These are phyloP conservation scores for Sclerotinia trifoliorum DNA, from an alignment of 2,329 filamentous ascomycete genomes.

Conservation along the genomic window DNA sequence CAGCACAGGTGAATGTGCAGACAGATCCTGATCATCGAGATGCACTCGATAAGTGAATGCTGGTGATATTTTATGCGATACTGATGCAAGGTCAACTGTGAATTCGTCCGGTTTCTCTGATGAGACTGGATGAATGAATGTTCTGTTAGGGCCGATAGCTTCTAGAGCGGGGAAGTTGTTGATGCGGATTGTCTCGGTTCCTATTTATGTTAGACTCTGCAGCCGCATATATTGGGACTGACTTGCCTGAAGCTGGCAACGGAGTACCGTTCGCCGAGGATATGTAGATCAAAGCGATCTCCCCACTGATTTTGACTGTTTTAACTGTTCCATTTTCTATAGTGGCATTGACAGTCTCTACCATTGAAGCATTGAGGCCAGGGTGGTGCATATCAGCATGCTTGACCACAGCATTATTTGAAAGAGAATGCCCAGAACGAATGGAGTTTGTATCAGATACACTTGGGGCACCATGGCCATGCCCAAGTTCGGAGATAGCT, in stretches of 20 bases:
- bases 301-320: slow-evolving; percentile 74
- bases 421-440: slow-evolving; percentile 79
- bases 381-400: slow-evolving; percentile 79
- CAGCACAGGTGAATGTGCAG: slow-evolving; percentile 59
- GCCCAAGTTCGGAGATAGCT: slow-evolving; percentile 61
- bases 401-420: slow-evolving; percentile 64
- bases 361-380: slow-evolving; percentile 82
- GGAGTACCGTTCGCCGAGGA: slow-evolving; percentile 40
- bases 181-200: slow-evolving; percentile 28
- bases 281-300: slow-evolving; percentile 86
- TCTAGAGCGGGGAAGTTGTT: slow-evolving; percentile 62
- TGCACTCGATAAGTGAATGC: slow-evolving; percentile 94
- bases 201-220: slow-evolving; percentile 21
- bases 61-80: slow-evolving; percentile 67
- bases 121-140: slow-evolving; percentile 73
- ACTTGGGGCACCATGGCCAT: slow-evolving; percentile 42
- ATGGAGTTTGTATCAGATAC: slow-evolving; percentile 87
- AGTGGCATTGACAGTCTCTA: slow-evolving; percentile 84
- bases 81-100: slow-evolving; percentile 67
- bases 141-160: slow-evolving; percentile 88
- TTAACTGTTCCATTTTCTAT: slow-evolving; percentile 74
- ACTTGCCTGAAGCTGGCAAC: slow-evolving; percentile 48
- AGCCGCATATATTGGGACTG: background rate
- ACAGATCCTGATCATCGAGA: slow-evolving; percentile 56
- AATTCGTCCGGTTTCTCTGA: slow-evolving; percentile 75